Evolutionary conservation across 441 rosid species (phyloP), one percentile per base, ranked within the genome.

Genomic region (Daphne laureola): DNA sequence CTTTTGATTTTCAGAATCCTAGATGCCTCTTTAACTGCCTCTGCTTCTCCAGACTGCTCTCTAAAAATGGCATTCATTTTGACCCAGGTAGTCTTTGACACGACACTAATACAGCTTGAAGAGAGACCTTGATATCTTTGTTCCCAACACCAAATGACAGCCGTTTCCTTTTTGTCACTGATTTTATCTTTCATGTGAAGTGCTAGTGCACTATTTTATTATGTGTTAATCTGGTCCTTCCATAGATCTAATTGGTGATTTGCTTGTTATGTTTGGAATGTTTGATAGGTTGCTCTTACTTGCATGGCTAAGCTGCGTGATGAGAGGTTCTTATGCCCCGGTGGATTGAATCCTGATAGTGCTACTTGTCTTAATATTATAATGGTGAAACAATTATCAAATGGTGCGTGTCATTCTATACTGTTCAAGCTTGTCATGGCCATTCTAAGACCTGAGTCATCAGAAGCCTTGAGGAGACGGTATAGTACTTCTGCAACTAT

Each of bases 401-500:
- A 89, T 72, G 96, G 97, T 68, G 97, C 96, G 53, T 90, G 99
- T 49, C 89, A 85, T 70, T 83, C 95, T 14, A 61, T 93, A 52
- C 72, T 93, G 63, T 78, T 82, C 72, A 90, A 93, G 81, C 97
- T 93, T 63, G 63, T 87, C 52, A 75, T 90, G 91, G 93, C 91
- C 43, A 78, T 93, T 69, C 61, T 90, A 59, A 82, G 99, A 73
- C 81, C 76, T 63, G 97, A 90, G 64, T 83, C 99, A 64, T 93
- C 99, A 50, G 97, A 93, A 69, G 79, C 97, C 56, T 79, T 93
- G 76, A 82, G 99, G 73, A 93, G 99, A 74, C 97, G 97, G 96
- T 91, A 80, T 43, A 75, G 31, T 73, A 54, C 54, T 31, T 21
- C 21, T 67, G 17, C 31, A 55, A 49, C 48, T 53, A 59, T 31